phyloP scores from a whole-genome alignment of 1,139 yeast species.

The Blastobotrys niveus region DNA sequence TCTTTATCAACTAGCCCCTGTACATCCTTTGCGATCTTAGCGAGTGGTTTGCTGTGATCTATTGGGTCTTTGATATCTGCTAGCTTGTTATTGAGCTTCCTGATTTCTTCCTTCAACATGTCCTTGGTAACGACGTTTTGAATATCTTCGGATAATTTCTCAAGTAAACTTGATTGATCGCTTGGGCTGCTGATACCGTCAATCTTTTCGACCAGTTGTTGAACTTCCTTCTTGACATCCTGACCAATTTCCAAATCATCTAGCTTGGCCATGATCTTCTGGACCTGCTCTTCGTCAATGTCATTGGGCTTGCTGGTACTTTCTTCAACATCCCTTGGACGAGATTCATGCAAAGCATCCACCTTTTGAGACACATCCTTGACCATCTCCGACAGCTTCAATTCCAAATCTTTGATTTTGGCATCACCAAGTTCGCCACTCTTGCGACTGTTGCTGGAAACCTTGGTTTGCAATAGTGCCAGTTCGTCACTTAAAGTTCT shows the following conservation, averaged over 20 bases:
- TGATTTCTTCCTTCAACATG: too few relatives aligned
- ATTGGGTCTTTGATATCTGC: too few relatives aligned
- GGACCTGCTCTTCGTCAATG: not conserved
- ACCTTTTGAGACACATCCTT: not conserved
- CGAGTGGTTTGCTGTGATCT: too few relatives aligned
- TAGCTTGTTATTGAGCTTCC: too few relatives aligned
- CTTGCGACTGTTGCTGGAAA: not conserved
- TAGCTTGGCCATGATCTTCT: constrained; percentile 2
- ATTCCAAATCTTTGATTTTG: too few relatives aligned
- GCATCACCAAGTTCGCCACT: not conserved
- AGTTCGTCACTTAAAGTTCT: constrained; percentile 6
- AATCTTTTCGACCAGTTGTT: constrained; percentile 8
- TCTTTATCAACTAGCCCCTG: too few relatives aligned
- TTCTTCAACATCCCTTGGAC: not conserved
- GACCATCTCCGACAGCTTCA: not conserved
- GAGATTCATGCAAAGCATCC: too few relatives aligned
- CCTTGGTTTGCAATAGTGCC: constrained; percentile 5
- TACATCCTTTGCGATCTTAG: too few relatives aligned
- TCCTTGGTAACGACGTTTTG: too few relatives aligned
- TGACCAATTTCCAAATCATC: not conserved
- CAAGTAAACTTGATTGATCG: too few relatives aligned
- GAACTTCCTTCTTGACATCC: constrained; percentile 3
- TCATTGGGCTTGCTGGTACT: not conserved
- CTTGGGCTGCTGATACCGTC: not conserved
- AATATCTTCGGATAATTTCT: too few relatives aligned